phyloP scores from a whole-genome alignment of 805 yeast genomes.

The Lachancea sp. region DNA sequence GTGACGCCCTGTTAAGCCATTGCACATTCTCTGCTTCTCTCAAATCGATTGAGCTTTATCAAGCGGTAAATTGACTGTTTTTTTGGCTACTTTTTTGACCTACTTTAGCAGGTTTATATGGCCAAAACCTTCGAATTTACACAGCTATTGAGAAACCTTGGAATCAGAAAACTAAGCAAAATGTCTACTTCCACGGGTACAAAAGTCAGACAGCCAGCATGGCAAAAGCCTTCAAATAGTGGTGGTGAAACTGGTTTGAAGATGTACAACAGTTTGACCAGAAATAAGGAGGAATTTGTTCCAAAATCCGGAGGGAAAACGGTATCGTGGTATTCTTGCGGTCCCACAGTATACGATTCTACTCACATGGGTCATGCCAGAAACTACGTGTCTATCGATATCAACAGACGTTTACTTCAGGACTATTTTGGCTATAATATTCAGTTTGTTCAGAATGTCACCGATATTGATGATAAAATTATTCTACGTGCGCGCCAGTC shows the following conservation, averaged over 20 bases:
- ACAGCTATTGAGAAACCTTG: neutral
- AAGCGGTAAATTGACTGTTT: too few relatives aligned
- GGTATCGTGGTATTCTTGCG: constrained; percentile 95
- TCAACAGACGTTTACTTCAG: constrained; percentile 80
- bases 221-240: constrained; percentile 38
- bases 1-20: too few relatives aligned
- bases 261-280: constrained; percentile 77
- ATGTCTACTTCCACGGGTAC: constrained; percentile 7
- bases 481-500: constrained; percentile 91
- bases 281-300: constrained; percentile 70
- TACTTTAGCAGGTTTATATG: neutral
- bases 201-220: constrained; percentile 44
- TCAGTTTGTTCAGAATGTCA: constrained; percentile 88
- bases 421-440: constrained; percentile 90
- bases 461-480: constrained; percentile 98
- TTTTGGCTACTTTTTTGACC: too few relatives aligned
- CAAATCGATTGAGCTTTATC: too few relatives aligned
- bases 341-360: constrained; percentile 95
- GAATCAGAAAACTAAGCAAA: neutral
- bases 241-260: constrained; percentile 42
- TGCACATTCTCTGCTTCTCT: too few relatives aligned
- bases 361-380: constrained; percentile 99
- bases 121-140: neutral
- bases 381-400: constrained; percentile 91
- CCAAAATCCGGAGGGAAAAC: constrained; percentile 53